Percentiles rank a stretch among this genome's conserved stretches.
These are phyloP conservation scores for Aspergillus hiratsukae DNA, from an alignment of 2,329 filamentous ascomycete species.

Conservation along the genomic window DNA sequence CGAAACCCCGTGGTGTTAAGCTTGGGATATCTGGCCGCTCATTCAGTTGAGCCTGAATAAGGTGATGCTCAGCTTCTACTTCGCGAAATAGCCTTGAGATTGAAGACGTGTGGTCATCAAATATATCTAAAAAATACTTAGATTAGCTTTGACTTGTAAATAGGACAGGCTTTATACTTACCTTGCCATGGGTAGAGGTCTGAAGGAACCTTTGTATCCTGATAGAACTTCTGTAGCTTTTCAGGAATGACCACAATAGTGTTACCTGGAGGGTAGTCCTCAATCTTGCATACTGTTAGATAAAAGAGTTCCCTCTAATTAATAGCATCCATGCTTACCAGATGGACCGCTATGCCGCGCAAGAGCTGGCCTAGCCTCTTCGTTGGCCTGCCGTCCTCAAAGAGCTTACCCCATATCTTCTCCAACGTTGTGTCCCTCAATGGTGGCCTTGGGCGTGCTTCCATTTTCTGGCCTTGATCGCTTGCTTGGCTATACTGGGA, in stretches of 20 bases:
- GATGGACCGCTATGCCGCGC: conserved; percentile 66
- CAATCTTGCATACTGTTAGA: conserved; percentile 49
- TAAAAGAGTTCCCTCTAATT: not conserved
- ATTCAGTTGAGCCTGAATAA: conserved; percentile 53
- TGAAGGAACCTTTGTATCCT: conserved; percentile 56
- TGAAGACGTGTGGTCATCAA: conserved; percentile 49
- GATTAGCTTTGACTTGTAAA: conserved; percentile 8
- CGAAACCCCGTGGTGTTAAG: conserved; percentile 64
- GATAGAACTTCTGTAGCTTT: conserved; percentile 72
- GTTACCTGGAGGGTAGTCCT: conserved; percentile 62
- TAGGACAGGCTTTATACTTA: conserved; percentile 25
- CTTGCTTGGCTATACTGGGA: conserved; percentile 32
- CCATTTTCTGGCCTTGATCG: conserved; percentile 26
- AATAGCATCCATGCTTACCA: conserved; percentile 49
- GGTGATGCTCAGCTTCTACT: conserved; percentile 56
- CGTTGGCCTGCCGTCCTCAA: conserved; percentile 65
- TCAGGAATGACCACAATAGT: conserved; percentile 69
- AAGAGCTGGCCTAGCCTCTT: conserved; percentile 65
- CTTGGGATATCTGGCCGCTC: conserved; percentile 58
- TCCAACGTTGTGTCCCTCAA: conserved; percentile 55
- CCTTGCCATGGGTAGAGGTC: conserved; percentile 68
- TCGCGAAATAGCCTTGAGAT: conserved; percentile 57
- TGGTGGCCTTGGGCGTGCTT: conserved; percentile 34
- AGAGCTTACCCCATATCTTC: conserved; percentile 71
- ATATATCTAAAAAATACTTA: conserved; percentile 46